Base-by-base conservation (phyloP, 1,284 basidiomycete genomes). In the Fomes fomentarius region DNA sequence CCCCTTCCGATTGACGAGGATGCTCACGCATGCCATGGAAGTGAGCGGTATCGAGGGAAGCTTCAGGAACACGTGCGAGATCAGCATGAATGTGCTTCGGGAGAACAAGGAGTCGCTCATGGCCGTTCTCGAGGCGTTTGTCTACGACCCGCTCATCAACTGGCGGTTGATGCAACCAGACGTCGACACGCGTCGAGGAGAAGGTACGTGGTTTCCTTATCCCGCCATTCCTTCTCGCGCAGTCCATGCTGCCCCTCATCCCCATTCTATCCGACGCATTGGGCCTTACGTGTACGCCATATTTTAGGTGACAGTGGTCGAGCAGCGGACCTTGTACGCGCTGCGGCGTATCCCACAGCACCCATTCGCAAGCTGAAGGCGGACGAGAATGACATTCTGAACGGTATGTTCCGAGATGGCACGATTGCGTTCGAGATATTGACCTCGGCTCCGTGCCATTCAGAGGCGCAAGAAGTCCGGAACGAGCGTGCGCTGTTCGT, bases 11-110 rank as follows among this genome's bases (percentile, higher is more conserved):
- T 80, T 99, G 60, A 99, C 97, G 11, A 82, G 97, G 62, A 99
- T 99, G 97, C 81, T 99, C 54, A 97, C 95, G 26, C 94, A 98
- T 71, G 97, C 97, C 2, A 99, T 99, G 97, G 97, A 99, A 82
- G 93, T 95, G 60, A 95, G 94, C 71, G 97, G 97, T 17, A 96
- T 99, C 63, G 94, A 98, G 68, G 97, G 97, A 34, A 97, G 94
- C 65, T 99, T 96, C 83, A 86, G 93, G 66, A 89, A 91, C 63
- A 96, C 94, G 10, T 97, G 94, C 76, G 96, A 98, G 70, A 96
- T 96, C 64, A 94, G 94, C 34, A 99, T 99, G 97, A 83, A 87
- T 56, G 97, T 99, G 6, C 75, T 99, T 57, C 88, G 97, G 30
- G 94, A 93, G 56, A 99, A 99, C 78, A 95, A 96, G 74, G 97